phyloP scores from a whole-genome alignment of 331 rosid genomes.

The Rosa hybrid region DNA sequence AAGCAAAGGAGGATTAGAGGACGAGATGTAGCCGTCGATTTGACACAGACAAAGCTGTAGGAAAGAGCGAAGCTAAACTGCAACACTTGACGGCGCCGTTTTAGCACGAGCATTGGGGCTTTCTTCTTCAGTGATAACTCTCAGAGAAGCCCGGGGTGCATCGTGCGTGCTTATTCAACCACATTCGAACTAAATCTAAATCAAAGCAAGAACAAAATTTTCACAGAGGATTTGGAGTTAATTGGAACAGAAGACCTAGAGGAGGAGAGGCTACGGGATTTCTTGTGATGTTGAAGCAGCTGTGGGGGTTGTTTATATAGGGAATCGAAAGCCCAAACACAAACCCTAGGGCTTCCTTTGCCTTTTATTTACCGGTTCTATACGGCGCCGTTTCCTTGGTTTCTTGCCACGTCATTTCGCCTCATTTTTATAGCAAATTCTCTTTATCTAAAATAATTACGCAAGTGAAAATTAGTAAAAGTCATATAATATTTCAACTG shows the following conservation, averaged over 20 bases:
- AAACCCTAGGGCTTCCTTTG: not conserved
- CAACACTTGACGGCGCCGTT: slow-evolving; percentile 79
- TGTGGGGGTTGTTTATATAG: not conserved
- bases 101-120: slow-evolving; percentile 84
- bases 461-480: no score
- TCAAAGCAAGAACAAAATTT: no score
- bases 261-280: not conserved
- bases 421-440: no score
- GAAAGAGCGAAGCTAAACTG: slow-evolving; percentile 44
- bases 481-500: no score
- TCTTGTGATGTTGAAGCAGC: not conserved
- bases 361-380: not conserved
- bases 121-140: slow-evolving; percentile 42
- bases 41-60: slow-evolving; percentile 78
- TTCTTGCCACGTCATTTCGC: slow-evolving; percentile 7
- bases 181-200: no score
- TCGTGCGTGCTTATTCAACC: slow-evolving; percentile 41
- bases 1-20: no score
- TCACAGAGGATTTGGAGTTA: not conserved
- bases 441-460: no score
- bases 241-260: not conserved
- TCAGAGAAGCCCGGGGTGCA: slow-evolving; percentile 91
- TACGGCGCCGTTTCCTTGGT: not conserved
- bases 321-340: not conserved
- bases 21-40: slow-evolving; percentile 52